Conservation (phyloP, 208 protist species). For the Crithidia brevicula region DNA sequence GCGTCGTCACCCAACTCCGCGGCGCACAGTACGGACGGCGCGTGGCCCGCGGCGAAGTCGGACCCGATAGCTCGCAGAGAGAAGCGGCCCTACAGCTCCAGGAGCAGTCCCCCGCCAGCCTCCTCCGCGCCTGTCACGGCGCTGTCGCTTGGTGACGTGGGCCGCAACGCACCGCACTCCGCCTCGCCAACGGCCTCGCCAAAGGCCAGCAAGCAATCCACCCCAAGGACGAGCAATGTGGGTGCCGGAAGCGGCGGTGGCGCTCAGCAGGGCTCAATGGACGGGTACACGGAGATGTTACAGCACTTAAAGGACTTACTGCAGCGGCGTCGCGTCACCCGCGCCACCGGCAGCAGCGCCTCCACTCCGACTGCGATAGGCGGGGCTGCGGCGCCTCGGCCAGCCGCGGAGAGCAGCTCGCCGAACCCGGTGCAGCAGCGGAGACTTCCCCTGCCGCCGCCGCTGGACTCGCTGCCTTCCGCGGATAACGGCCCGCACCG, state of each 20-base stretch:
- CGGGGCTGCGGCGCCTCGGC: background rate
- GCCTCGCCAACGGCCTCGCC: slow-evolving; percentile 17
- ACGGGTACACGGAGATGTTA: slow-evolving; percentile 84
- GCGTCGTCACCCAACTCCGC: slow-evolving; percentile 9
- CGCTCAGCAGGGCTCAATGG: slow-evolving; percentile 39
- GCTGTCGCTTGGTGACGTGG: slow-evolving; percentile 37
- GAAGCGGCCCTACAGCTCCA: slow-evolving; percentile 10
- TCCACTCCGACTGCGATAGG: slow-evolving; percentile 14
- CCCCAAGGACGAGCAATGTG: background rate
- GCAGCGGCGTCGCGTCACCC: slow-evolving; percentile 43
- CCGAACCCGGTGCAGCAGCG: slow-evolving; percentile 2
- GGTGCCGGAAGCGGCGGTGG: slow-evolving; percentile 8
- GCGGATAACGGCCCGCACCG: background rate
- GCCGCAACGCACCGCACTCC: slow-evolving; percentile 1
- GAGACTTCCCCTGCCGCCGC: slow-evolving; percentile 4
- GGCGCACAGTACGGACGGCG: background rate
- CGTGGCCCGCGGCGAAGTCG: slow-evolving; percentile 14
- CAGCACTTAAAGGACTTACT: slow-evolving; percentile 82
- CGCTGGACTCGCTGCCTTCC: slow-evolving; percentile 20
- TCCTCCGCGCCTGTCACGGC: slow-evolving; percentile 24
- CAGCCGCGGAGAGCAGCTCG: background rate
- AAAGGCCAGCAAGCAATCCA: background rate
- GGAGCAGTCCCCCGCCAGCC: background rate
- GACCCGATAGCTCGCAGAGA: slow-evolving; percentile 2
- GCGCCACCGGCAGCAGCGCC: slow-evolving; percentile 22